Evolutionary conservation across 176 grass and related monocot species (phyloP).

Genomic region (Miscanthus lutarioriparius): DNA sequence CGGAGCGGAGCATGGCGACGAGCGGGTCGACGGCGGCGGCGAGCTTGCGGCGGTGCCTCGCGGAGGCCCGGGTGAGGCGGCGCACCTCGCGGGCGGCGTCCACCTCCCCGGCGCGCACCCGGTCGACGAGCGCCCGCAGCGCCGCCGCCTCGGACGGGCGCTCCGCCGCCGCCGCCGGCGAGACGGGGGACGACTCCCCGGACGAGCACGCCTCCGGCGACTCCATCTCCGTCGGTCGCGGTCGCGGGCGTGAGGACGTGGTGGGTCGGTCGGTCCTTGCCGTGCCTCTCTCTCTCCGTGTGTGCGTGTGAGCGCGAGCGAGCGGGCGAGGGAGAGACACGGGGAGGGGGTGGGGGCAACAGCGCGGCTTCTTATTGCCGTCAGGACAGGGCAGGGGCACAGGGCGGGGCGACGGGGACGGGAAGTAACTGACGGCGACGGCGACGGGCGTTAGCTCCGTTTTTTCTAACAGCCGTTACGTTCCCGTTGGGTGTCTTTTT

Average conservation of each 20-base stretch:
- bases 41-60: constrained; percentile 67
- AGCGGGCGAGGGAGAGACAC: constrained; percentile 9
- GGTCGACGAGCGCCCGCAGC: constrained; percentile 53
- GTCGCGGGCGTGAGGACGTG: not conserved
- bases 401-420: not conserved
- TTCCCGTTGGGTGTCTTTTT: not conserved
- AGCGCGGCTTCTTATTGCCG: constrained; percentile 34
- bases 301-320: not conserved
- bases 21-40: constrained; percentile 71
- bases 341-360: constrained; percentile 12
- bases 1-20: constrained; percentile 76
- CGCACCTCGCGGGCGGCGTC: constrained; percentile 85
- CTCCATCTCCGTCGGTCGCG: constrained; percentile 3
- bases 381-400: not conserved
- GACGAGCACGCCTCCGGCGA: constrained; percentile 30
- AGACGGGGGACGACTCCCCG: not conserved
- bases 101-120: constrained; percentile 48
- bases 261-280: not conserved
- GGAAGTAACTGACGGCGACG: constrained; percentile 22
- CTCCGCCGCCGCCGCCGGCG: constrained; percentile 23
- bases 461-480: constrained; percentile 2
- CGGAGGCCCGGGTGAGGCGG: constrained; percentile 64
- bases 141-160: constrained; percentile 47
- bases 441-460: not conserved
- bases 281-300: not conserved